Base-by-base conservation (phyloP, 2,329 filamentous ascomycete species). In the Ascochyta lentis region DNA sequence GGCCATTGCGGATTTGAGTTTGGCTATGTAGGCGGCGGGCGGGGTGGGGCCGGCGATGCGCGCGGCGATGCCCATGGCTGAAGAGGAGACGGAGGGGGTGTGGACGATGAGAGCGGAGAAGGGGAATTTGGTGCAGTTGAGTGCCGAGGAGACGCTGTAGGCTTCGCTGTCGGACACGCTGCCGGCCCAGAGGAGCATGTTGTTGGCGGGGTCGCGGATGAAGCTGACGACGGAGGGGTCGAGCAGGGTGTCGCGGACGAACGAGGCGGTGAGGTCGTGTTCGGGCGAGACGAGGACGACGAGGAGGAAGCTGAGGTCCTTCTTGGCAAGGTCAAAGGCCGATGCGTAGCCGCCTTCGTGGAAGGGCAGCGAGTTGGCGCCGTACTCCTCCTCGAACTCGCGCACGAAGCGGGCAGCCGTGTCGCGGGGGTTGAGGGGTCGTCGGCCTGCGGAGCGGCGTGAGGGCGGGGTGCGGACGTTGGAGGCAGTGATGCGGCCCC, bases 311-410 rank as follows among this genome's bases (percentile, higher is more conserved):
- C 96, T 96, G 51, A 97, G 83, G 33, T 98, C 92, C 64, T 87
- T 88, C 79, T 98, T 97, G 6, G 94, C 92, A 34, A 89, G 78
- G 70, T 99, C 95, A 59, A 96, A 86, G 0, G 93, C 92, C 76
- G 96, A 90, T 5, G 96, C 93, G 71, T 98, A 95, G 4, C 94
- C 92, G 47, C 89, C 90, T 70, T 97, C 93, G 64, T 89, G 87
- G 74, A 96, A 96, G 0, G 89, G 88, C 4, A 98, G 77, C 4
- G 80, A 81, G 44, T 87, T 85, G 16, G 81, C 78, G 0, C 92
- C 92, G 70, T 97, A 95, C 67, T 96, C 91, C 76, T 99, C 95
- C 68, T 96, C 92, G 64, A 99, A 96, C 67, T 98, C 93, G 8
- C 94, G 86, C 69, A 91, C 90, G 74, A 98, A 96, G 29, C 95